phyloP scores from a whole-genome alignment of 345 rosid species.

The Gossypium thurberi region DNA sequence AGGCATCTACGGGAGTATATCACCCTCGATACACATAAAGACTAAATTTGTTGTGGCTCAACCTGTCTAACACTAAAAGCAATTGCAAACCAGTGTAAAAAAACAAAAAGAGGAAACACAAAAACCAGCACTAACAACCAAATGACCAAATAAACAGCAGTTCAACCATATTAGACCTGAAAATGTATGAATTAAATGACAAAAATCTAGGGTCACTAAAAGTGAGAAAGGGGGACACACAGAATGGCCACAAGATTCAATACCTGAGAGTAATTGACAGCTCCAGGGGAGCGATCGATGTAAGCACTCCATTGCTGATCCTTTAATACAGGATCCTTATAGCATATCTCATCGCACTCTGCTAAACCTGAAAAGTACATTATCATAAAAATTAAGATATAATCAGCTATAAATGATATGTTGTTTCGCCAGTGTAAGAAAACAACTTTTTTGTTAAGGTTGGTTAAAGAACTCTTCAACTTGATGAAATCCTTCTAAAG shows the following conservation, averaged over 20 bases:
- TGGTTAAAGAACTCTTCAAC: background rate
- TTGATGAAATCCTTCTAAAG: background rate
- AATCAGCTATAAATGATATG: background rate
- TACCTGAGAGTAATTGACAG: slow-evolving; percentile 10
- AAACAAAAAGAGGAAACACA: background rate
- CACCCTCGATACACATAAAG: background rate
- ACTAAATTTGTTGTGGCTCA: background rate
- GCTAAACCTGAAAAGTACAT: slow-evolving; percentile 48
- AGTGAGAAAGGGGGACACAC: background rate
- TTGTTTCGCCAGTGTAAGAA: background rate
- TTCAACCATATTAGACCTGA: background rate
- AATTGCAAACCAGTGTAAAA: background rate
- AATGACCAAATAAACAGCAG: background rate
- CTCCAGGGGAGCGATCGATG: slow-evolving; percentile 38
- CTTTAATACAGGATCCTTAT: slow-evolving; percentile 94
- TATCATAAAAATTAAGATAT: slow-evolving; percentile 14
- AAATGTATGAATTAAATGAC: background rate
- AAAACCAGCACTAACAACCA: background rate
- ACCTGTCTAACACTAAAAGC: background rate
- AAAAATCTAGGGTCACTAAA: background rate
- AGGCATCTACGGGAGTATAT: background rate
- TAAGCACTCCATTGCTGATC: slow-evolving; percentile 86
- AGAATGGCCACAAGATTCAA: background rate
- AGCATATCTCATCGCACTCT: slow-evolving; percentile 82
- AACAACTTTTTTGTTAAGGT: background rate